Percentiles rank a stretch among this genome's conserved stretches.
Evolutionary conservation across 495 filamentous ascomycete species (phyloP).

Genomic region (Lasiosphaeriaceae sp.): DNA sequence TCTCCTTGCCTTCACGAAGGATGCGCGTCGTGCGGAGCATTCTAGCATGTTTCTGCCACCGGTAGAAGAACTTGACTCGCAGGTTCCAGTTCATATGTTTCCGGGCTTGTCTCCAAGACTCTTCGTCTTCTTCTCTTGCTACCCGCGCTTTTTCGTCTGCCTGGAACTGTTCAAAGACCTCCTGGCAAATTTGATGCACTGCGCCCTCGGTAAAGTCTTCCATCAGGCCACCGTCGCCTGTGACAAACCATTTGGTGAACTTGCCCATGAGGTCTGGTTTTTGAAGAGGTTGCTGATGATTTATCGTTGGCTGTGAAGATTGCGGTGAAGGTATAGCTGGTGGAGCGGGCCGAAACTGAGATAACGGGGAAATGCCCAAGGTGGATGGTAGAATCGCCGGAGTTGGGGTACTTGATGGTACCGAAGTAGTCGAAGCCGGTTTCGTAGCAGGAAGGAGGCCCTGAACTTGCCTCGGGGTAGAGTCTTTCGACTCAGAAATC

Average conservation of each 20-base stretch:
- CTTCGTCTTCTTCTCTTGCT: slow-evolving; percentile 38
- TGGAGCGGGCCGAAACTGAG: not conserved
- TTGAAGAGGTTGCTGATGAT: not conserved
- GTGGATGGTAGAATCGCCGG: not conserved
- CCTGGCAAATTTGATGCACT: slow-evolving; percentile 33
- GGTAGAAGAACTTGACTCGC: slow-evolving; percentile 43
- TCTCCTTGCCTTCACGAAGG: slow-evolving; percentile 31
- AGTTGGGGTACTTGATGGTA: not conserved
- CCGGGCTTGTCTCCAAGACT: slow-evolving; percentile 34
- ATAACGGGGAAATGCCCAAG: not conserved
- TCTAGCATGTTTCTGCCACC: slow-evolving; percentile 42
- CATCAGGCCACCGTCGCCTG: slow-evolving; percentile 41
- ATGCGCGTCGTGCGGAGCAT: slow-evolving; percentile 25
- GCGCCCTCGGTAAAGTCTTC: slow-evolving; percentile 32
- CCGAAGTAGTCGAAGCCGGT: no score
- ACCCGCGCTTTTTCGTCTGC: slow-evolving; percentile 33
- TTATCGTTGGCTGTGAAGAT: no score
- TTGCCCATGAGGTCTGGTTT: slow-evolving; percentile 33
- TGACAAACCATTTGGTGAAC: slow-evolving; percentile 45
- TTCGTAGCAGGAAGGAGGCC: no score
- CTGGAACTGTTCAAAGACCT: slow-evolving; percentile 28
- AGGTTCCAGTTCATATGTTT: slow-evolving; percentile 39
- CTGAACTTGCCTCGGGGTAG: no score
- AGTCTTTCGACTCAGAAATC: no score
- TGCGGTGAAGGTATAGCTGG: not conserved